Evolutionary conservation across 768 basidiomycete species (phyloP).

Genomic region (Lentinula edodes): DNA sequence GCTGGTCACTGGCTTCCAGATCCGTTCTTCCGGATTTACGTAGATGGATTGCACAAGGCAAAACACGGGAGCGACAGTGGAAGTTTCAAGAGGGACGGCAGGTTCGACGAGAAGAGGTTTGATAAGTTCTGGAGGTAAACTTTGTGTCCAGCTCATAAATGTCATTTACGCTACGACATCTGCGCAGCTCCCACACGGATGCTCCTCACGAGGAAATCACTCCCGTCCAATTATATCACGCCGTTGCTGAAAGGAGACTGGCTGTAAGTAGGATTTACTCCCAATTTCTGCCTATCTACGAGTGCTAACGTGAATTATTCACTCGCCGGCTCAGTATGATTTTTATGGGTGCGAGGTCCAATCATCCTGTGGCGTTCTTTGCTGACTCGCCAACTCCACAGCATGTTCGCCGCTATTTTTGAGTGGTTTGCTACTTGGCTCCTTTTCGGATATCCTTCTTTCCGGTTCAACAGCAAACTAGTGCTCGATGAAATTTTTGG

Average conservation of each 20-base stretch:
- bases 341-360: background rate
- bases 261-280: background rate
- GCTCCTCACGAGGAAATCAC: background rate
- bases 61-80: constrained; percentile 3
- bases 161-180: background rate
- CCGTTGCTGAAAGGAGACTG: background rate
- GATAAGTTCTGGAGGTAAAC: background rate
- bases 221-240: background rate
- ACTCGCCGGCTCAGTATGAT: background rate
- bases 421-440: constrained; percentile 1
- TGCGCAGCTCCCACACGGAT: background rate
- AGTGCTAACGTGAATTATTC: background rate
- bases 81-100: background rate
- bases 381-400: background rate
- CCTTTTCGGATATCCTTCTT: background rate
- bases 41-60: constrained; percentile 1
- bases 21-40: constrained; percentile 6
- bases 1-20: background rate
- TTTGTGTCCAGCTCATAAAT: no score
- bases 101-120: background rate
- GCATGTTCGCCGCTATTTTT: background rate
- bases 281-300: no score
- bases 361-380: background rate
- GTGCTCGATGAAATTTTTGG: background rate
- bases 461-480: background rate